Base-by-base conservation (phyloP, 2,329 filamentous ascomycete species). In the Aulographum hederae region DNA sequence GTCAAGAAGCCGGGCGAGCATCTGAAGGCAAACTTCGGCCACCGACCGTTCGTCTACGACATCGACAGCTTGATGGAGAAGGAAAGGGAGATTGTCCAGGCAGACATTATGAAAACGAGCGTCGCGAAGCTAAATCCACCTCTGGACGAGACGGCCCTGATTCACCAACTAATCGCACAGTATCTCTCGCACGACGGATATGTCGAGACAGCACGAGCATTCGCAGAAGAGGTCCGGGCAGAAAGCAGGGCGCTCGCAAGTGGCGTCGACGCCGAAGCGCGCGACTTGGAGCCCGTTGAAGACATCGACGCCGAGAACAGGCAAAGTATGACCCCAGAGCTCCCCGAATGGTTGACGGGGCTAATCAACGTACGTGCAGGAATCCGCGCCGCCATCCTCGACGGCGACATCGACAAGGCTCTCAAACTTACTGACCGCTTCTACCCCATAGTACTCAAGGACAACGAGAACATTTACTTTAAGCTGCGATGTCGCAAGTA, bases 121-220 rank as follows among this genome's bases (percentile, higher is more conserved):
- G 66, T 75, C n/a, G 60, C 67, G 18, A 60, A 51, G 15, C 56
- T 89, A 5, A 67, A 71, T 20, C 68, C 71, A 2, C 63, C 64
- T 2, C 58, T 79, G 38, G 70, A 67, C 37, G 86, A 94, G 52
- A 75, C 72, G 2, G 65, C 78, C 17, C 64, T 95, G 30, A 72
- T 93, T 23, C 84, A 94, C 48, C 69, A 78, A 42, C 60, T 95
- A 34, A 73, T 86, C 13, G 65, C 84, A 25, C 85, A 94, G 53
- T 95, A 92, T 42, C 60, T 98, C 11, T 79, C 85, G 23, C 86
- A 95, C 43, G 89, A 95, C 45, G 89, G 89, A 36, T 95, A 94
- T 42, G 77, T 94, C 5, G 86, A 94, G 41, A 93, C 86, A 0
- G 85, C 85, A 6, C 71, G 75, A 39, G 82, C 81, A 1, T 95